Base-by-base conservation (phyloP, 2,329 filamentous ascomycete species). In the Paraconiothyrium sp. region DNA sequence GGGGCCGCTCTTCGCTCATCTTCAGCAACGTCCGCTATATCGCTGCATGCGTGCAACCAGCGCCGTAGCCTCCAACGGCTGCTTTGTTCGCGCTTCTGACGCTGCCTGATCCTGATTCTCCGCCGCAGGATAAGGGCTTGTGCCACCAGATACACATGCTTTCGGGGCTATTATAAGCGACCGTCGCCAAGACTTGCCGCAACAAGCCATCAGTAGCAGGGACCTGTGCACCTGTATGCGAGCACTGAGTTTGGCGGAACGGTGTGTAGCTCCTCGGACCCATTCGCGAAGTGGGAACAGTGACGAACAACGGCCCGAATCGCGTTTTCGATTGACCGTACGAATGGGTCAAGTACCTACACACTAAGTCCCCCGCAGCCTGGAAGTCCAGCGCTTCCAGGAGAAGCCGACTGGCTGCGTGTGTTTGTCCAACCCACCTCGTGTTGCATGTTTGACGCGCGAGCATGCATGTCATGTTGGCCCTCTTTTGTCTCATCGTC, bases 1-100 rank as follows among this genome's bases (percentile, higher is more conserved):
- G 48, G 48, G 48, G 48, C 27, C 8, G 8, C n/a, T 20, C 27
- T 34, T n/a, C 27, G 32, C 32, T 14, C 7, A 13, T 51, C 49
- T 35, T 4, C 8, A 32, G 14, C n/a, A n/a, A 7, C 13, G 39
- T 49, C 24, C 46, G 13, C 7, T n/a, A 22, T 16, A n/a, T 39
- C 34, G 49, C 49, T 52, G 49, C 49, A 52, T 39, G 49, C 49
- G 34, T 52, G 6, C 24, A 10, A 27, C 44, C 44, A 10, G 11
- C 20, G n/a, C n/a, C 39, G 39, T 14, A 16, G 9, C 39, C 39
- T n/a, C n/a, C 14, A 54, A 27, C 49, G 34, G 37, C 48, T 46
- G 48, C 16, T 32, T 22, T 7, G 5, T 22, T 22, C 48, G 30
- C 10, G 41, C 34, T 16, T 16, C 22, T 27, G 50, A 30, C 50